These are phyloP conservation scores for Erysimum pusillum DNA, from an alignment of 441 rosid genomes.

Conservation along the genomic window DNA sequence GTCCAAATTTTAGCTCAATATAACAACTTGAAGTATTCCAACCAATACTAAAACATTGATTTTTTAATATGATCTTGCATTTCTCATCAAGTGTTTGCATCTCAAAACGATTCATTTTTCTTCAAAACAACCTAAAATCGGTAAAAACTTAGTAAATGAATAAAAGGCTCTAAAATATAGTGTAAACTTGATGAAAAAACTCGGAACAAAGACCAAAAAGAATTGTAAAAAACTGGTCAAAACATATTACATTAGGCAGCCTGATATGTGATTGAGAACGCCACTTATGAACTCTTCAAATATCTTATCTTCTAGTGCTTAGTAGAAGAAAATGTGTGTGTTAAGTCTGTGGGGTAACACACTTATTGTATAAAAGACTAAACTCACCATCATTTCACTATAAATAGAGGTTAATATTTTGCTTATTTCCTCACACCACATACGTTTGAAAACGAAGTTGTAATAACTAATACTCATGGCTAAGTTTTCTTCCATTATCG, in stretches of 20 bases:
- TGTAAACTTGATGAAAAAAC: neutral
- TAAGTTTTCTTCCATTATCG: neutral
- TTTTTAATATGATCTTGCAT: too few relatives aligned
- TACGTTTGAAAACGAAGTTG: neutral
- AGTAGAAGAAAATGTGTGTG: neutral
- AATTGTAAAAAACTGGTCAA: neutral
- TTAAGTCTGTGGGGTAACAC: neutral
- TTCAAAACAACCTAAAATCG: too few relatives aligned
- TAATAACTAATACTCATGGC: constrained; percentile 1
- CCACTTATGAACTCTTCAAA: constrained; percentile 2
- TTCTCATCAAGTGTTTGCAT: too few relatives aligned
- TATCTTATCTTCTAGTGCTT: neutral
- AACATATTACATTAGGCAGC: neutral
- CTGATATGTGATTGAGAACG: neutral
- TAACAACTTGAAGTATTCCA: too few relatives aligned
- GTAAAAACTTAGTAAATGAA: neutral
- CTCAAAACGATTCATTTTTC: too few relatives aligned
- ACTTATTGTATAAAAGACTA: neutral
- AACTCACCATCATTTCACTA: neutral
- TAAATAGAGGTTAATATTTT: neutral
- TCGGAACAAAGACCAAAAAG: neutral
- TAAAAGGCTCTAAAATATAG: neutral
- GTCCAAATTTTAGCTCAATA: too few relatives aligned
- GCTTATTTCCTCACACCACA: neutral
- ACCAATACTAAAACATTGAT: too few relatives aligned